phyloP scores from a whole-genome alignment of 352 stramenopile genomes.

The Phytopythium mirpurense region DNA sequence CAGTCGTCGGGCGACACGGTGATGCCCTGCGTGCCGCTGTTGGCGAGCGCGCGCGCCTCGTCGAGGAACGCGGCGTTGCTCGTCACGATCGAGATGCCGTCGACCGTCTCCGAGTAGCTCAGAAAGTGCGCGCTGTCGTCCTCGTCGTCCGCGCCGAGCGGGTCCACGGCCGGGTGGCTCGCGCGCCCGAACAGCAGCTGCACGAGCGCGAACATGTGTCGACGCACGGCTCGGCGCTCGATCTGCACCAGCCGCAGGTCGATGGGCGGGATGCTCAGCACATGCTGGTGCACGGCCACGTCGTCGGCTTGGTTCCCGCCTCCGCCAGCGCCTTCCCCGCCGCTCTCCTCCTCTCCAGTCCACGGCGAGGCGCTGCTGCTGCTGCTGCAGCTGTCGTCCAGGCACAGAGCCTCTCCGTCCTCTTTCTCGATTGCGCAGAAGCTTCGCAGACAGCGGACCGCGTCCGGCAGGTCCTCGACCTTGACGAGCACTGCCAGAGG shows the following conservation, averaged over 20 bases:
- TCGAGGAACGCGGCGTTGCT: slow-evolving; percentile 36
- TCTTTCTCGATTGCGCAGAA: slow-evolving; percentile 59
- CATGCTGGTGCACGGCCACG: slow-evolving; percentile 36
- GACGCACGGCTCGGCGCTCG: slow-evolving; percentile 29
- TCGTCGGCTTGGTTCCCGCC: neutral
- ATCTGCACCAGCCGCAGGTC: slow-evolving; percentile 55
- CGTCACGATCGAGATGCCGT: slow-evolving; percentile 57
- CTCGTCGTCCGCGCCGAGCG: neutral
- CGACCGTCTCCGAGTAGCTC: slow-evolving; percentile 54
- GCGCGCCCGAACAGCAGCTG: slow-evolving; percentile 36
- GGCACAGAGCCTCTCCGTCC: slow-evolving; percentile 18
- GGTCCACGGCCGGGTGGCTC: neutral
- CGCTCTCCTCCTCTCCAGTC: no score
- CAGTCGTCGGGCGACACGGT: slow-evolving; percentile 54
- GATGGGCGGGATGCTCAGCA: slow-evolving; percentile 48
- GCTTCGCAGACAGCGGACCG: slow-evolving; percentile 39
- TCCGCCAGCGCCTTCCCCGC: no score
- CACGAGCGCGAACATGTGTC: slow-evolving; percentile 55
- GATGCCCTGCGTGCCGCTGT: slow-evolving; percentile 35
- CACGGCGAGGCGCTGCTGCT: neutral
- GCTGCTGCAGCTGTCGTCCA: neutral
- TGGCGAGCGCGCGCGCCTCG: slow-evolving; percentile 27
- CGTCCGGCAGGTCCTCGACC: slow-evolving; percentile 39
- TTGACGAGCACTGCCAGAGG: slow-evolving; percentile 50
- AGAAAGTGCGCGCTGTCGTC: slow-evolving; percentile 20